These are phyloP conservation scores for Arachnomyces sp. DNA, from an alignment of 2,329 filamentous ascomycete species.

Conservation along the genomic window DNA sequence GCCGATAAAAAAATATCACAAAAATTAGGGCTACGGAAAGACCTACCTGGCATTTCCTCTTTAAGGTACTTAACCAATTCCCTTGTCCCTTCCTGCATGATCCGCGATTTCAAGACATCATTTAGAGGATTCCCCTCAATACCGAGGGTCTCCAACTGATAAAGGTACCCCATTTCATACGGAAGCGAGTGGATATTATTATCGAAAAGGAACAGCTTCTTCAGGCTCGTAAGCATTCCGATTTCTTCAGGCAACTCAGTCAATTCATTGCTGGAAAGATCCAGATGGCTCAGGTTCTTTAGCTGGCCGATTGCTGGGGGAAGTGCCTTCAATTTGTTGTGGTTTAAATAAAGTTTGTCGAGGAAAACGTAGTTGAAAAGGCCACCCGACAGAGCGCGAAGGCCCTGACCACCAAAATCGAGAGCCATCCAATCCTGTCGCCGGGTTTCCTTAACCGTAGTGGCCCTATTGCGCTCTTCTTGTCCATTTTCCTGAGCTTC, in stretches of 20 bases:
- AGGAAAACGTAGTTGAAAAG: constrained; percentile 86
- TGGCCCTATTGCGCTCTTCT: constrained; percentile 57
- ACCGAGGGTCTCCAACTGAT: constrained; percentile 78
- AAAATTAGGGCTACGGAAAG: neutral
- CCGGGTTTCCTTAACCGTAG: constrained; percentile 46
- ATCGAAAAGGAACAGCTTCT: constrained; percentile 78
- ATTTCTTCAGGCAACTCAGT: constrained; percentile 77
- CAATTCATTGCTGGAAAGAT: constrained; percentile 82
- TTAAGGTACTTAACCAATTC: constrained; percentile 73
- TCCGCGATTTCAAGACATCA: constrained; percentile 64
- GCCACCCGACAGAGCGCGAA: constrained; percentile 69
- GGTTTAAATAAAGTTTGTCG: constrained; percentile 84
- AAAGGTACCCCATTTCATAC: constrained; percentile 78
- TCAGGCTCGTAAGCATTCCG: constrained; percentile 92
- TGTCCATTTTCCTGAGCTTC: constrained; percentile 41
- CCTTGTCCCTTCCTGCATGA: constrained; percentile 81
- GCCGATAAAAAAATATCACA: constrained; percentile 14
- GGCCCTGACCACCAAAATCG: constrained; percentile 91
- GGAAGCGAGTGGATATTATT: constrained; percentile 79
- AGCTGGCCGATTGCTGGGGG: constrained; percentile 74
- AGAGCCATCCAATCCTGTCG: constrained; percentile 85
- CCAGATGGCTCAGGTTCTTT: constrained; percentile 70
- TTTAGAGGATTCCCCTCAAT: constrained; percentile 87
- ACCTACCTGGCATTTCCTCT: constrained; percentile 75
- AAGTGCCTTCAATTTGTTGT: constrained; percentile 78